Base-by-base conservation (phyloP, 83 land plant genomes). In the Thuja plicata region DNA sequence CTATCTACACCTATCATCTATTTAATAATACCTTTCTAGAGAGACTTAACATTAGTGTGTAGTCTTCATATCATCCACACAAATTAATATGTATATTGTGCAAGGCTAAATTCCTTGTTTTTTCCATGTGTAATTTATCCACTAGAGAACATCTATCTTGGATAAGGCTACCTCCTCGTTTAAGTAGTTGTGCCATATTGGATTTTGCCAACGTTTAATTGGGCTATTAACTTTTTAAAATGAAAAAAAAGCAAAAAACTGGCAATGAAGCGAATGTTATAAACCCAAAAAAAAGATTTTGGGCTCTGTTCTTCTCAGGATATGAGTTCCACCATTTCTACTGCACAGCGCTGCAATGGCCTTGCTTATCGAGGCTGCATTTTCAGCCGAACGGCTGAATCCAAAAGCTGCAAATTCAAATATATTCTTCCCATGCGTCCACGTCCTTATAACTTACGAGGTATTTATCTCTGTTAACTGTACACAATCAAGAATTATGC, bases 331-430 rank as follows among this genome's bases (percentile, higher is more conserved):
- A 83, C n/a, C 85, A 46, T 83, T 83, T 21, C 55, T 3, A 30
- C 32, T 83, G 43, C 85, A 15, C 48, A 46, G 85, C 55, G n/a
- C 30, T 45, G 19, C 55, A 83, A 30, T 13, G 35, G 34, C 32
- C 54, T 83, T 27, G 85, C 85, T 9, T 46, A 83, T 83, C 85
- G 85, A 83, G 54, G 85, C 15, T 3, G 35, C 85, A 46, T 48
- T 7, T 83, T 83, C n/a, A 52, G 85, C 43, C 85, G 85, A 48
- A 55, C 85, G 0, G 35, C 55, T 83, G 34, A 83, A 46, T 83
- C 35, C 27, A 46, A 83, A 16, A 52, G 55, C 55, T 46, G 55
- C n/a, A 83, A 83, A 45, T 83, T 30, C 54, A n/a, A 3, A 27
- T 46, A 46, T 52, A 48, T 83, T 30, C 13, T 27, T 30, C 43